These are phyloP conservation scores for Venturiaceae sp. DNA, from an alignment of 2,329 filamentous ascomycete genomes.

Conservation along the genomic window DNA sequence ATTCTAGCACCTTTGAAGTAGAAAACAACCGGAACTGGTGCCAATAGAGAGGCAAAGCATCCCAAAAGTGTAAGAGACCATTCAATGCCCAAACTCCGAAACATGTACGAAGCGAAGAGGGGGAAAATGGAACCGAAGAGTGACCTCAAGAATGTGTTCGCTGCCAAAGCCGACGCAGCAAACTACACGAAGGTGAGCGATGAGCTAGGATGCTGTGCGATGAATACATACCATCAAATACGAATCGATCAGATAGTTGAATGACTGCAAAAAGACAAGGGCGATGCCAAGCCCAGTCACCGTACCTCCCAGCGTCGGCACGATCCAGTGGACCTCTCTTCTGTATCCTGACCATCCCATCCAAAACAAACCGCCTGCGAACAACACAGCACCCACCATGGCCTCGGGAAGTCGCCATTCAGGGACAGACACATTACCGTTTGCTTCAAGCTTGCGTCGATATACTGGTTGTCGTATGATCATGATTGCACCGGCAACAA, in stretches of 20 bases:
- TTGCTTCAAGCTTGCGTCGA: slow-evolving; percentile 45
- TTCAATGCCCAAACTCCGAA: slow-evolving; percentile 1
- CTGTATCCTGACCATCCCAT: slow-evolving; percentile 50
- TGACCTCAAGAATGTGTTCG: slow-evolving; percentile 40
- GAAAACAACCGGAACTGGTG: slow-evolving; percentile 38
- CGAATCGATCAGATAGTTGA: slow-evolving; percentile 78
- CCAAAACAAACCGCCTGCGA: slow-evolving; percentile 49
- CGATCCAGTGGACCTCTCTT: slow-evolving; percentile 42
- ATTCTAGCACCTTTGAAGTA: slow-evolving; percentile 47
- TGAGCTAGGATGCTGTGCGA: too few species aligned
- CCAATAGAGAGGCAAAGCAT: slow-evolving; percentile 32
- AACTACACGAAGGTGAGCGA: slow-evolving; percentile 36
- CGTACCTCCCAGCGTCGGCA: slow-evolving; percentile 44
- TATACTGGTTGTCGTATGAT: slow-evolving; percentile 62
- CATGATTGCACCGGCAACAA: slow-evolving; percentile 44
- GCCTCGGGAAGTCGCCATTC: slow-evolving; percentile 51
- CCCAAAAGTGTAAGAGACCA: slow-evolving; percentile 19
- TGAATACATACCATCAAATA: too few species aligned
- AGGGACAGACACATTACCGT: slow-evolving; percentile 43
- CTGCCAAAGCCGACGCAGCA: slow-evolving; percentile 35
- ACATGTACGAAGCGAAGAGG: slow-evolving; percentile 42
- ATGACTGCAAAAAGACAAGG: slow-evolving; percentile 44
- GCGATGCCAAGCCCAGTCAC: slow-evolving; percentile 14
- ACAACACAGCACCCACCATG: slow-evolving; percentile 52
- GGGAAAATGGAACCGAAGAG: slow-evolving; percentile 40